Evolutionary conservation across 179 eudicot genomes (phyloP), one percentile per base, ranked within the genome.

Genomic region (Carnegiea gigantea): DNA sequence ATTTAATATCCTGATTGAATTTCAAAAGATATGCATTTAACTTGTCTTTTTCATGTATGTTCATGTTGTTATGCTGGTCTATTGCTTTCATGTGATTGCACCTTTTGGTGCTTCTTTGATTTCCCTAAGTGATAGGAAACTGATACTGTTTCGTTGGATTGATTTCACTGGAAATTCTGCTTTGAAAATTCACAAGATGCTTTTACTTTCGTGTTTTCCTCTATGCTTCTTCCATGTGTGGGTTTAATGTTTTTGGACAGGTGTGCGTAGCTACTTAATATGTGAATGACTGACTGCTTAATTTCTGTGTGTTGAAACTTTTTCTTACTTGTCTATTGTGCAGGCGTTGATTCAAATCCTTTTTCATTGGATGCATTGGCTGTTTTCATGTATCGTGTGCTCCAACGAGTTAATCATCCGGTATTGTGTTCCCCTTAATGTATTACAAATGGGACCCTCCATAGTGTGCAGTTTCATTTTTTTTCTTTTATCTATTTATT

Each of bases 271-370:
- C 71, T 26, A 13, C 38, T 62, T 62, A n/a, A 1, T 51, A 15
- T 48, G 65, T 23, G 24, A 62, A 18, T 36, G 68, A 7, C 46
- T 11, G 20, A 48, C 12, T 36, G 68, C 21, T 60, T 12, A 43
- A 36, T 15, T 44, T 57, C 49, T 28, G 53, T 38, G 20, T 1
- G 0, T 48, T 28, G 40, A 9, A 23, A 15, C 48, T 60, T 64
- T 23, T 0, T 14, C 23, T 2, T 60, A 24, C 64, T 74, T 20
- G 71, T 40, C 13, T 54, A 20, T 57, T 80, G 75, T 86, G 88
- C 92, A 96, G 99, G 99, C 80, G 92, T 92, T 30, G 93, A 90
- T 78, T 85, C 93, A 77, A 94, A 94, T 87, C 98, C 99, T 77
- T 96, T 89, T 85, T 92, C 96, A 53, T 87, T 96, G 84, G 98